These are phyloP conservation scores for Flaveria brownii DNA, from an alignment of 129 eudicot genomes.

Conservation along the genomic window DNA sequence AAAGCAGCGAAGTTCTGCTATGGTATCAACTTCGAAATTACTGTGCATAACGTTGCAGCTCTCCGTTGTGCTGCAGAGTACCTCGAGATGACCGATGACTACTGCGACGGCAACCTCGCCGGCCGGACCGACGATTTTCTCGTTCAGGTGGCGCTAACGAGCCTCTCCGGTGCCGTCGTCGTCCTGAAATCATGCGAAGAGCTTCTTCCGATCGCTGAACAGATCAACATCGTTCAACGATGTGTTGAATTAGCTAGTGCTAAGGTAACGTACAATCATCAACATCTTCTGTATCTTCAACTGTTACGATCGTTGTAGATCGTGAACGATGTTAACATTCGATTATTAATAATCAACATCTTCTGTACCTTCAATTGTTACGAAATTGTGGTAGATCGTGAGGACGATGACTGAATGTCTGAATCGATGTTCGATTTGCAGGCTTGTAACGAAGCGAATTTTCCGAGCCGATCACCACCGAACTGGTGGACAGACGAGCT, in stretches of 20 bases:
- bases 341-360: background rate
- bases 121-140: slow-evolving; percentile 88
- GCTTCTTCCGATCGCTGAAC: slow-evolving; percentile 76
- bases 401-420: background rate
- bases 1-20: slow-evolving; percentile 94
- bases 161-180: slow-evolving; percentile 83
- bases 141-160: slow-evolving; percentile 75
- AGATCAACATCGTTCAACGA: slow-evolving; percentile 68
- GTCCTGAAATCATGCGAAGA: slow-evolving; percentile 82
- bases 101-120: slow-evolving; percentile 80
- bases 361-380: background rate
- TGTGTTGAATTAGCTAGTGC: slow-evolving; percentile 75
- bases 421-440: slow-evolving; percentile 28
- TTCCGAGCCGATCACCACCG: slow-evolving; percentile 96
- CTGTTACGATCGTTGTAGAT: slow-evolving; percentile 2
- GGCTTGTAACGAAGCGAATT: slow-evolving; percentile 93
- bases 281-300: background rate
- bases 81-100: slow-evolving; percentile 86
- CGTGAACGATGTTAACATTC: background rate
- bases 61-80: slow-evolving; percentile 94
- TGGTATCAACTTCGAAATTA: slow-evolving; percentile 91
- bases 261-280: slow-evolving; percentile 50
- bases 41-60: slow-evolving; percentile 94
- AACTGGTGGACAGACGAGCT: slow-evolving; percentile 99
- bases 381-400: background rate